Base-by-base conservation (phyloP, 2,329 filamentous ascomycete species). In the Verticillium klebahnii region DNA sequence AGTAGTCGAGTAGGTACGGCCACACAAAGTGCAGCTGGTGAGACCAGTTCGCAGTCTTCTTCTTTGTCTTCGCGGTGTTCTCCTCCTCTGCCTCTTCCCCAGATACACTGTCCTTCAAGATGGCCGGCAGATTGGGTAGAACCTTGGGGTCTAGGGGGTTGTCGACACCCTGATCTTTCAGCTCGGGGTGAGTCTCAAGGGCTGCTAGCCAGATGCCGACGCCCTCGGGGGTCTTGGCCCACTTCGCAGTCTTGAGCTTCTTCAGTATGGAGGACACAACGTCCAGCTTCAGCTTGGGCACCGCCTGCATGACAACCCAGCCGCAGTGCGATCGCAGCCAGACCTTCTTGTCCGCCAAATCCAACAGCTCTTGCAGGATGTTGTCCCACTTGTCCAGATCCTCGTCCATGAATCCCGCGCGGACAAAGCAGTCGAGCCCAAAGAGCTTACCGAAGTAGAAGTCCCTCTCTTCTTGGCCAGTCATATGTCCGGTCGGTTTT, bases 271-370 rank as follows among this genome's bases (percentile, higher is more conserved):
- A 75, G 69, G 88, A 82, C 1, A 85, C 85, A 39, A 57, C 54
- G 61, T 86, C 83, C 61, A 82, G 78, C 67, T 83, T 75, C 79
- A 85, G 85, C 69, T 88, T 86, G 36, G 83, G 82, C 40, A 95
- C 74, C 15, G 89, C 87, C 70, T 92, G 87, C 55, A 90, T 89
- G 31, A 97, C 80, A 57, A 95, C 86, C 82, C 89, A 92, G 36
- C 91, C 92, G 69, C 92, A 97, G 72, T 96, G 91, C 69, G 94
- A 89, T 64, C 92, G 86, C 67, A 98, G 82, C 94, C 93, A 97
- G 36, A 91, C 86, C 75, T 96, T 96, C 76, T 91, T 91, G 68
- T 86, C 85, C 50, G 90, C 87, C 63, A 97, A 82, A 64, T 88
- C 85, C 68, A 93, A 83, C 36, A 97, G 78, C 60, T 91, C 78